A percentile compares a stretch with the other conserved stretches of the same genome.
phyloP scores from a whole-genome alignment of 768 basidiomycete species.

The Pleurotus sapidus region DNA sequence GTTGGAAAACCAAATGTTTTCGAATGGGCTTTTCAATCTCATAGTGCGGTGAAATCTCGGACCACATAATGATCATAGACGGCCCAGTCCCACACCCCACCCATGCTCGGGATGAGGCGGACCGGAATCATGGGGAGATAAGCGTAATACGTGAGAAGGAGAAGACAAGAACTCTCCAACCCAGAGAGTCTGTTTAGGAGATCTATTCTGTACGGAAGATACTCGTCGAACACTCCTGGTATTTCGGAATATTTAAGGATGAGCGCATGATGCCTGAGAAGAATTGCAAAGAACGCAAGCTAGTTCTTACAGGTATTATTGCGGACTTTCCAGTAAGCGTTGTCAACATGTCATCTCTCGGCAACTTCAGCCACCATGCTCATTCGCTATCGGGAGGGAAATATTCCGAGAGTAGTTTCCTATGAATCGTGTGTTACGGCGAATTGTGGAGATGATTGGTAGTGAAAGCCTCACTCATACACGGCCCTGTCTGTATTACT shows the following conservation, averaged over 20 bases:
- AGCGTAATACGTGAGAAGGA: background rate
- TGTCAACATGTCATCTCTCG: background rate
- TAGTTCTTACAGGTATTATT: background rate
- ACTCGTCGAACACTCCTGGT: too few relatives aligned
- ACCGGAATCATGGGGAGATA: slow-evolving; percentile 12
- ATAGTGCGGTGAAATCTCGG: slow-evolving; percentile 25
- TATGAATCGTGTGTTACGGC: slow-evolving; percentile 13
- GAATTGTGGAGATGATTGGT: background rate
- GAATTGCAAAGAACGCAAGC: background rate
- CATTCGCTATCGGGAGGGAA: slow-evolving; percentile 41
- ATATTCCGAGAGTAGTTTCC: slow-evolving; percentile 57
- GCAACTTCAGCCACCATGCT: background rate
- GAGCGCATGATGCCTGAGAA: too few relatives aligned
- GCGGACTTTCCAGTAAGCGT: slow-evolving; percentile 2
- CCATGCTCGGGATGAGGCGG: slow-evolving; percentile 10
- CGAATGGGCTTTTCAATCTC: background rate
- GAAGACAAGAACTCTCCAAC: background rate
- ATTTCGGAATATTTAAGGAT: too few relatives aligned
- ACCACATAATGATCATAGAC: slow-evolving; percentile 11
- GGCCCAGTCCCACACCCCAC: background rate
- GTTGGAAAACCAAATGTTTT: too few relatives aligned
- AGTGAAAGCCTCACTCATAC: slow-evolving; percentile 52
- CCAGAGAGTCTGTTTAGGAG: background rate
- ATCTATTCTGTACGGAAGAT: too few relatives aligned
- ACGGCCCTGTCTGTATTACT: slow-evolving; percentile 57